These are phyloP conservation scores for Triglochin maritima DNA, from an alignment of 106 monocot species.

Conservation along the genomic window DNA sequence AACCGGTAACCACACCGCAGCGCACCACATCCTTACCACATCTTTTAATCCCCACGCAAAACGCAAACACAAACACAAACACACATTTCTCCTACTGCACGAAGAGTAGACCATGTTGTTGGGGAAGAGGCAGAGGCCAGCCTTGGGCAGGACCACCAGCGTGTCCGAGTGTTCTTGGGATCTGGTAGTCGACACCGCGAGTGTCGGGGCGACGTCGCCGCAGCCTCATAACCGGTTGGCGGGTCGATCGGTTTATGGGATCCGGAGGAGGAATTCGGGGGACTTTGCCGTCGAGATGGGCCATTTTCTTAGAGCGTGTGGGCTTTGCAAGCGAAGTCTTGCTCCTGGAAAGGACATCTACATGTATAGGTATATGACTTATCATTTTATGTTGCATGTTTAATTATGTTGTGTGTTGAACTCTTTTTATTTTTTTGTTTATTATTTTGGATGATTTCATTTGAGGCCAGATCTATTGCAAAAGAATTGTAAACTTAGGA, in stretches of 20 bases:
- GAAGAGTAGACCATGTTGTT: neutral
- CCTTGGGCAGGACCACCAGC: neutral
- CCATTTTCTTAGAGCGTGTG: conserved; percentile 36
- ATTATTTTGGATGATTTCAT: neutral
- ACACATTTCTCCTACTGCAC: no score
- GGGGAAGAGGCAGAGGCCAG: neutral
- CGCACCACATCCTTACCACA: no score
- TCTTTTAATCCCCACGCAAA: no score
- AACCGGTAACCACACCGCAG: no score
- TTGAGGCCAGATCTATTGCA: neutral
- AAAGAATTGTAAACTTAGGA: neutral
- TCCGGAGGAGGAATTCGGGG: conserved; percentile 10
- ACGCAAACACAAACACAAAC: no score
- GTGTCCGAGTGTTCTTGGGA: neutral
- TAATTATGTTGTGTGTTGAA: neutral
- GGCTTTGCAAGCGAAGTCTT: conserved; percentile 35
- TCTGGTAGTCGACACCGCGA: neutral
- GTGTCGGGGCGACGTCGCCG: neutral
- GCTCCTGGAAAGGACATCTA: conserved; percentile 42
- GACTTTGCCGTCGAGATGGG: conserved; percentile 18
- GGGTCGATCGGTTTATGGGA: neutral
- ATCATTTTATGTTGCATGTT: neutral
- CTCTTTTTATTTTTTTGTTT: neutral
- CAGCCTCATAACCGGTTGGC: neutral
- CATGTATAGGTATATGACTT: conserved; percentile 41